Percentiles rank a stretch among this genome's conserved stretches.
phyloP scores from a whole-genome alignment of 257 asterid species.

The Prunella vulgaris region DNA sequence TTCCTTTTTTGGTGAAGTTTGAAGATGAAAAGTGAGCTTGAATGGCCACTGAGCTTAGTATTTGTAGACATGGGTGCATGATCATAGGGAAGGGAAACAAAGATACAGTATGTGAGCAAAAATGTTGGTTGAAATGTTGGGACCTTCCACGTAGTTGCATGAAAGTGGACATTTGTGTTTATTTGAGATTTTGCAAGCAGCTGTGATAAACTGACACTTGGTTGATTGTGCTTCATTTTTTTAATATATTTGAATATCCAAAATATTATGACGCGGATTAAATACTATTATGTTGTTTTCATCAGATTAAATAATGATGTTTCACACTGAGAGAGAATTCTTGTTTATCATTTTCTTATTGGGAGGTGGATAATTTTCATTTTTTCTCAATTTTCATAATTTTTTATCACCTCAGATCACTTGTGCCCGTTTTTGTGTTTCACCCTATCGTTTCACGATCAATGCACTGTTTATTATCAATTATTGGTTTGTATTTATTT shows the following conservation, averaged over 20 bases:
- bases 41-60: background rate
- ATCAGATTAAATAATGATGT: background rate
- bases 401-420: too few species aligned
- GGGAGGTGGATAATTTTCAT: background rate
- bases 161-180: conserved; percentile 35
- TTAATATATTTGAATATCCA: background rate
- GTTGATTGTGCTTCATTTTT: background rate
- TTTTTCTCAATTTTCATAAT: too few species aligned
- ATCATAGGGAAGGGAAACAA: background rate
- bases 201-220: conserved; percentile 20
- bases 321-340: conserved; percentile 1
- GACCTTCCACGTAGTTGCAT: conserved; percentile 59
- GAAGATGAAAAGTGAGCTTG: background rate
- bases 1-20: background rate
- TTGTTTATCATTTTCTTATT: background rate
- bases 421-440: too few species aligned
- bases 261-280: background rate
- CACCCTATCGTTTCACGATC: too few species aligned
- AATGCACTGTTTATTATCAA: too few species aligned
- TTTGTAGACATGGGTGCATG: conserved; percentile 17
- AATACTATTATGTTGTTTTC: background rate
- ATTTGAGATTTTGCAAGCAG: conserved; percentile 10
- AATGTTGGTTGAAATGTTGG: conserved; percentile 17
- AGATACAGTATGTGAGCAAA: background rate
- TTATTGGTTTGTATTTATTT: too few species aligned